phyloP scores from a whole-genome alignment of 176 grass and related monocot species.

The Zoysia pacifica region DNA sequence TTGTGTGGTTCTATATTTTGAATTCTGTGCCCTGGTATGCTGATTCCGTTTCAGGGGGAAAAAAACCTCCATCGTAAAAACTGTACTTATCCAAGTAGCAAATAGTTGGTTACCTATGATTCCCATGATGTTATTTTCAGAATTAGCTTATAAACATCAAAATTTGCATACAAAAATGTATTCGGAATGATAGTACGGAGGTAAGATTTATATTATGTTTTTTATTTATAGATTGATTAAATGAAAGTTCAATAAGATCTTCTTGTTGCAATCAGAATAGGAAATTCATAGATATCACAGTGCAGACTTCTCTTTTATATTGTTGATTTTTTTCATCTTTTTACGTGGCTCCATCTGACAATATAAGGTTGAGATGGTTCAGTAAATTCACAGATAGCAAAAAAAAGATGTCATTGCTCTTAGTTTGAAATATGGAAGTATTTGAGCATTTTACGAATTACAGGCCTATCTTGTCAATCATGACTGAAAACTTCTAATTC shows the following conservation, averaged over 20 bases:
- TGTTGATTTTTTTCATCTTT: not conserved
- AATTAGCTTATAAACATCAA: not conserved
- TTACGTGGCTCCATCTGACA: not conserved
- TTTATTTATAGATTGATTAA: not conserved
- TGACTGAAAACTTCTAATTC: conserved; percentile 11
- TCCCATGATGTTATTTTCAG: not conserved
- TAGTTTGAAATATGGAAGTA: conserved; percentile 24
- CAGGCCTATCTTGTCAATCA: not conserved
- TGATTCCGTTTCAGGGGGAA: not conserved
- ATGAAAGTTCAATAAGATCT: not conserved
- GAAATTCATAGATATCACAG: not conserved
- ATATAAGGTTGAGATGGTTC: conserved; percentile 18
- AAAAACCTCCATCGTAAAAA: not conserved
- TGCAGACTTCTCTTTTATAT: conserved; percentile 2
- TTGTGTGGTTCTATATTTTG: not conserved
- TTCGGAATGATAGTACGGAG: conserved; percentile 14
- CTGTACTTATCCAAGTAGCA: not conserved
- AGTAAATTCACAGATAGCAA: conserved; percentile 5
- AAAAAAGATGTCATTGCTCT: not conserved
- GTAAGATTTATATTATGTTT: not conserved
- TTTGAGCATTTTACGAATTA: not conserved
- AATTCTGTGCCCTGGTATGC: not conserved
- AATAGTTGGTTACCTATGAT: conserved; percentile 17
- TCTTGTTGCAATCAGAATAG: not conserved
- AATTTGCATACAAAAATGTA: not conserved